Evolutionary conservation across 228 moss, liverwort and hornwort species (phyloP).

Genomic region (Sphagnum magellanicum): DNA sequence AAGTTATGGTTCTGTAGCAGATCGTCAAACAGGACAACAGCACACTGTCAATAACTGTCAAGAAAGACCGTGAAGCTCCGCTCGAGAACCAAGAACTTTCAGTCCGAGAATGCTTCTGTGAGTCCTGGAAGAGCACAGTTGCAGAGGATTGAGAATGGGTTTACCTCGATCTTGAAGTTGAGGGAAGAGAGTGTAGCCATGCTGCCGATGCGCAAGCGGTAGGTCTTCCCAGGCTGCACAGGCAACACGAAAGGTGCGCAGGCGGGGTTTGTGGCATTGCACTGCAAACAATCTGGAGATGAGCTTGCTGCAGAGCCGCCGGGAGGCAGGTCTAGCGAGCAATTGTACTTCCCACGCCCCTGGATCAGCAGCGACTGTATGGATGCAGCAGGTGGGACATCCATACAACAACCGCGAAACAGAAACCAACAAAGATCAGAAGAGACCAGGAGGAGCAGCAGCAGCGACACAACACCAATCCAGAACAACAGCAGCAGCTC

Average conservation of each 20-base stretch:
- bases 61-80: no score
- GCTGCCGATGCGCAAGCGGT: constrained; percentile 41
- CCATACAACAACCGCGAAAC: background rate
- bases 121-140: background rate
- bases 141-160: background rate
- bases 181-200: constrained; percentile 41
- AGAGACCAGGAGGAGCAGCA: no score
- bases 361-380: constrained; percentile 56
- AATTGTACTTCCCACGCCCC: constrained; percentile 52
- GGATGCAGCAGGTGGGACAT: background rate
- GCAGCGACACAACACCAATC: no score
- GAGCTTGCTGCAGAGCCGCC: constrained; percentile 4
- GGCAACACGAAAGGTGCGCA: constrained; percentile 43
- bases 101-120: background rate
- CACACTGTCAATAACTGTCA: no score
- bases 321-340: constrained; percentile 15
- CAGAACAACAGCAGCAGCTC: no score
- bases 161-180: constrained; percentile 51
- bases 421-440: background rate
- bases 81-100: no score
- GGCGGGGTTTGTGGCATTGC: constrained; percentile 28
- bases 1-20: constrained; percentile 31
- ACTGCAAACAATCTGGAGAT: constrained; percentile 28
- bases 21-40: no score
- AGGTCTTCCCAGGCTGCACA: constrained; percentile 45